phyloP scores from a whole-genome alignment of 2,329 filamentous ascomycete species.

The Chaetomiaceae sp. region DNA sequence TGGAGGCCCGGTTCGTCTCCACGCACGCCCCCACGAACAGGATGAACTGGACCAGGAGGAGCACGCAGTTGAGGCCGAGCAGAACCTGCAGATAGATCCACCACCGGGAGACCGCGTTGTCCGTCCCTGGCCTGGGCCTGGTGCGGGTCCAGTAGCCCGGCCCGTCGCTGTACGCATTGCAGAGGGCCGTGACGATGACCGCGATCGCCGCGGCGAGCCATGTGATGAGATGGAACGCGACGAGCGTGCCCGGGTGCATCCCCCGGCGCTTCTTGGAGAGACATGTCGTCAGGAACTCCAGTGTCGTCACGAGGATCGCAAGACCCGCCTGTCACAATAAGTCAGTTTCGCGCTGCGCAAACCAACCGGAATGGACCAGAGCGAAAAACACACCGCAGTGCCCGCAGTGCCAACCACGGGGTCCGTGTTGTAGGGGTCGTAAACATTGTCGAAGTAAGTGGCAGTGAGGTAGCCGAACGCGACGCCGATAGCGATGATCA shows the following conservation, averaged over 20 bases:
- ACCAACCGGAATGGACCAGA: neutral
- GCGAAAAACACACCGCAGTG: constrained; percentile 12
- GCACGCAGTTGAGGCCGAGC: constrained; percentile 15
- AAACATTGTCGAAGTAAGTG: neutral
- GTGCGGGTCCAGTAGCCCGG: constrained; percentile 14
- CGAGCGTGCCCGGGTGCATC: constrained; percentile 40
- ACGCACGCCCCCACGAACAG: constrained; percentile 37
- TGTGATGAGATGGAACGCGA: constrained; percentile 37
- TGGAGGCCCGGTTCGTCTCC: constrained; percentile 31
- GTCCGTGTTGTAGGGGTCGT: neutral
- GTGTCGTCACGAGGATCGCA: constrained; percentile 33
- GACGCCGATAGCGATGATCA: constrained; percentile 18
- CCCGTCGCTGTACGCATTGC: constrained; percentile 8
- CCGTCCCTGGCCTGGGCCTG: constrained; percentile 4
- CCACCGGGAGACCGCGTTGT: neutral
- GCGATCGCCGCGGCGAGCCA: constrained; percentile 32
- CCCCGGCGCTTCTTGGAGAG: constrained; percentile 30
- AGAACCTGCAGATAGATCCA: constrained; percentile 18
- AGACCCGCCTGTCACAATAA: constrained; percentile 29
- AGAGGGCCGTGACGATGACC: constrained; percentile 22
- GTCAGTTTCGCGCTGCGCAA: neutral
- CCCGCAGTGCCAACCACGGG: constrained; percentile 9
- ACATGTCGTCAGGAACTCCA: constrained; percentile 35
- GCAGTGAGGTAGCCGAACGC: constrained; percentile 6
- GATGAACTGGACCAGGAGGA: constrained; percentile 30